Conservation (phyloP, 208 protist species). For the Polymyxa betae region DNA sequence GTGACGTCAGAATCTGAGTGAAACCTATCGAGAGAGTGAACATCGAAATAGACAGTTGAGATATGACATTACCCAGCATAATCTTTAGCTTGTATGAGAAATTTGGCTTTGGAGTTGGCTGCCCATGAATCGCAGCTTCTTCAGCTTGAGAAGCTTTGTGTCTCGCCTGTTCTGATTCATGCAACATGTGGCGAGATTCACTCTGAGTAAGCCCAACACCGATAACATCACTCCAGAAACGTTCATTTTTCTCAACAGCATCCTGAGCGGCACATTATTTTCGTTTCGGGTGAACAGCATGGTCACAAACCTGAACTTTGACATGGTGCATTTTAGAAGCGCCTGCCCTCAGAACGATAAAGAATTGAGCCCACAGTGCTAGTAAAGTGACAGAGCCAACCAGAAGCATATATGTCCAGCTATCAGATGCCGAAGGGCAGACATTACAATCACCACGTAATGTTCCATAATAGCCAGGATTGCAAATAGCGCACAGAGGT, state of each 20-base stretch:
- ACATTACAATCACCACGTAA: not conserved
- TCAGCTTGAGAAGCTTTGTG: not conserved
- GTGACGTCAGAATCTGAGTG: conserved; percentile 31
- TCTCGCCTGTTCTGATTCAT: not conserved
- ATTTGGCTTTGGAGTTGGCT: conserved; percentile 30
- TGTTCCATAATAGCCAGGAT: not conserved
- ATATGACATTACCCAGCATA: not conserved
- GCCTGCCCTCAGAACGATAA: not conserved
- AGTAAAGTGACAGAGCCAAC: not conserved
- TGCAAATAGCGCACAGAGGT: conserved; percentile 44
- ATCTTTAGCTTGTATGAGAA: conserved; percentile 55
- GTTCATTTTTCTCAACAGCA: conserved; percentile 9
- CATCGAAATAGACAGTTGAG: not conserved
- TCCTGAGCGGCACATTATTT: not conserved
- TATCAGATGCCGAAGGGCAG: not conserved
- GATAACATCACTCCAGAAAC: conserved; percentile 43
- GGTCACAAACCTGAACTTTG: not conserved
- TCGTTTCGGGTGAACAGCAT: not conserved
- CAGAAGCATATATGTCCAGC: not conserved
- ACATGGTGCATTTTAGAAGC: conserved; percentile 31
- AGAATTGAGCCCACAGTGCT: conserved; percentile 33
- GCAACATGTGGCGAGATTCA: not conserved
- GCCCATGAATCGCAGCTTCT: conserved; percentile 21
- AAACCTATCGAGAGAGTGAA: not conserved
- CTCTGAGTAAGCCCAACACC: not conserved